Conservation (phyloP, 352 stramenopile genomes). For the Phytophthora ohioensis region DNA sequence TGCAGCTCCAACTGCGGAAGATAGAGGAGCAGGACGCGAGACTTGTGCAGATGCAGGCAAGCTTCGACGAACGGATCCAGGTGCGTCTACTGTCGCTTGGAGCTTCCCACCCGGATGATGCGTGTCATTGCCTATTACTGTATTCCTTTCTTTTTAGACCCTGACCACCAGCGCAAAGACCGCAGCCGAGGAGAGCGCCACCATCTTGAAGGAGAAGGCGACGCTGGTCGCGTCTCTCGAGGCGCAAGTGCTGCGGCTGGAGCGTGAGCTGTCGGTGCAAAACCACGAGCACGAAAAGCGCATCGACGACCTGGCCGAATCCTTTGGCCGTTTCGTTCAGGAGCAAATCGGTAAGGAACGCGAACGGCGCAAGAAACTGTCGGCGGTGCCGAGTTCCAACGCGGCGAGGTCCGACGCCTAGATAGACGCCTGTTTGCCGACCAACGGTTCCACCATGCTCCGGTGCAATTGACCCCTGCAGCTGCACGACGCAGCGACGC, state of each 20-base stretch:
- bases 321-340: conserved; percentile 62
- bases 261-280: conserved; percentile 50
- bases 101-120: not conserved
- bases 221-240: conserved; percentile 45
- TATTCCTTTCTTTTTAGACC: conserved; percentile 15
- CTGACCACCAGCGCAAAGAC: conserved; percentile 39
- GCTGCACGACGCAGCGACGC: not conserved
- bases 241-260: conserved; percentile 49
- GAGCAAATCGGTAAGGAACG: conserved; percentile 59
- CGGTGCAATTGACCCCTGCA: not conserved
- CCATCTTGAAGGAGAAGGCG: conserved; percentile 44
- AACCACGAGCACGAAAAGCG: conserved; percentile 62
- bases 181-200: conserved; percentile 40
- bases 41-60: conserved; percentile 46
- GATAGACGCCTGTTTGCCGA: not conserved
- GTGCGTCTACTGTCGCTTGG: conserved; percentile 22
- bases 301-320: conserved; percentile 65
- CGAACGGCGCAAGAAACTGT: conserved; percentile 45
- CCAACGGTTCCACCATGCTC: not conserved
- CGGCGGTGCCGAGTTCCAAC: conserved; percentile 8
- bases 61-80: conserved; percentile 59
- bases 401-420: conserved; percentile 17
- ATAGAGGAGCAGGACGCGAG: conserved; percentile 51
- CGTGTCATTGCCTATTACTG: not conserved
- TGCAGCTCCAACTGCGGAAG: conserved; percentile 46